Base-by-base conservation (phyloP, 2,329 filamentous ascomycete genomes). In the Diaporthe vaccinii region DNA sequence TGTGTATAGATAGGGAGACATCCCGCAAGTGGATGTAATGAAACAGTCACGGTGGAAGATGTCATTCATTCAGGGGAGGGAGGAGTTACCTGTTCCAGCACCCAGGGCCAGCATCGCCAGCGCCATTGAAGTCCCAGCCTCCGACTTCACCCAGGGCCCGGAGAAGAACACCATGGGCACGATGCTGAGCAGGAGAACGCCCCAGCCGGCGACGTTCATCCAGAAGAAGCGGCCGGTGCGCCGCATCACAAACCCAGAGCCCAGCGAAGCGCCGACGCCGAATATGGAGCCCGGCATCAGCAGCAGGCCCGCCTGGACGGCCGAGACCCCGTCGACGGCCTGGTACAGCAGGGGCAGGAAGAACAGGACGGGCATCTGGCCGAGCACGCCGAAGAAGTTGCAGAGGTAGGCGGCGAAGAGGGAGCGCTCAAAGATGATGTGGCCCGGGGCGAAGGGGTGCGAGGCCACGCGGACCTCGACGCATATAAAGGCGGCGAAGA, bases 281-380 rank as follows among this genome's bases (percentile, higher is more conserved):
- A 85, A 84, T 4, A 92, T 57, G 77, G 94, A 93, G 72, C 87
- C 87, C 0, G 94, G 94, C 44, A 96, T 85, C 25, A 96, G 87
- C 46, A 91, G 85, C 1, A 93, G 76, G 1, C 93, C 93, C 5
- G 93, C 90, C 72, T 86, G 82, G 0, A 92, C 91, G 1, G 94
- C 92, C 5, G 88, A 89, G 34, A 91, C 84, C 7, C 90, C 91
- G 68, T 93, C 87, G 0, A 93, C 92, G 7, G 92, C 93, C 83
- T 96, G 94, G 83, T 94, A 94, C 83, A 93, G 95, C 2, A 96
- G 86, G 1, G 94, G 93, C n/a, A 94, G 85, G 83, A 94, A 94
- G 85, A 95, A 96, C 5, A 94, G 78, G 1, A 88, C 84, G 0
- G 90, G 88, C 80, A 86, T 84, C 76, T 87, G 84, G 20, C 89